Evolutionary conservation across 768 basidiomycete species (phyloP).

Genomic region (Leucogyrophana mollusca): DNA sequence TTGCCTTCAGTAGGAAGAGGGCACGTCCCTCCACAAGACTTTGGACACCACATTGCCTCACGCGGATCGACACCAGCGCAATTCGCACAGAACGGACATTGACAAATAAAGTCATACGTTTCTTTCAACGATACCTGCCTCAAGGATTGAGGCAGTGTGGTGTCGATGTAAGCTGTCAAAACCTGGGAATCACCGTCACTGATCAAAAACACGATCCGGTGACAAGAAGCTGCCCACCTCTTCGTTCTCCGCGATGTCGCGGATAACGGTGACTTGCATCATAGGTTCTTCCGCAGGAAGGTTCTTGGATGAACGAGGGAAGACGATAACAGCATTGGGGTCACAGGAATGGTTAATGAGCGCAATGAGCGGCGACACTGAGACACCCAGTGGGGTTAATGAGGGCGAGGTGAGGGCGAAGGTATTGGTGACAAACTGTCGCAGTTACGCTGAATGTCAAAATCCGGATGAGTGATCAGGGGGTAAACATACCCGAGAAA

Average conservation of each 20-base stretch:
- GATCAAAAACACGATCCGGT: background rate
- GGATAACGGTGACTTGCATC: conserved; percentile 74
- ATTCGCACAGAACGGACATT: conserved; percentile 56
- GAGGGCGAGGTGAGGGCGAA: conserved; percentile 81
- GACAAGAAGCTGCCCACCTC: conserved; percentile 49
- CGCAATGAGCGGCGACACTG: conserved; percentile 78
- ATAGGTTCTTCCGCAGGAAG: conserved; percentile 47
- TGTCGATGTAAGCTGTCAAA: conserved; percentile 82
- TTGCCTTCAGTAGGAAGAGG: conserved; percentile 60
- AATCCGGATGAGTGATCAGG: background rate
- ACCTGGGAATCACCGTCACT: conserved; percentile 46
- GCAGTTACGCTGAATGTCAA: background rate
- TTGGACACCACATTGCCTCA: conserved; percentile 68
- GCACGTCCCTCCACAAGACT: conserved; percentile 64
- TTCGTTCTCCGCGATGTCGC: conserved; percentile 59
- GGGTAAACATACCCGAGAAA: conserved; percentile 63
- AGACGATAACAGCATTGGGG: conserved; percentile 90
- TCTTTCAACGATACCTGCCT: conserved; percentile 60
- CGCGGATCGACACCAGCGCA: conserved; percentile 53
- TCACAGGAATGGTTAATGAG: conserved; percentile 87
- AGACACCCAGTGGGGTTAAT: conserved; percentile 78
- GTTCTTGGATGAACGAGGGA: conserved; percentile 54
- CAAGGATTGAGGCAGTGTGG: conserved; percentile 58
- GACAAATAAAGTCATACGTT: conserved; percentile 79
- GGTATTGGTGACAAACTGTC: conserved; percentile 87